A percentile compares a stretch with the other conserved stretches of the same genome.
phyloP scores from a whole-genome alignment of 2,329 filamentous ascomycete genomes.

The Malbranchea cinnamomea region DNA sequence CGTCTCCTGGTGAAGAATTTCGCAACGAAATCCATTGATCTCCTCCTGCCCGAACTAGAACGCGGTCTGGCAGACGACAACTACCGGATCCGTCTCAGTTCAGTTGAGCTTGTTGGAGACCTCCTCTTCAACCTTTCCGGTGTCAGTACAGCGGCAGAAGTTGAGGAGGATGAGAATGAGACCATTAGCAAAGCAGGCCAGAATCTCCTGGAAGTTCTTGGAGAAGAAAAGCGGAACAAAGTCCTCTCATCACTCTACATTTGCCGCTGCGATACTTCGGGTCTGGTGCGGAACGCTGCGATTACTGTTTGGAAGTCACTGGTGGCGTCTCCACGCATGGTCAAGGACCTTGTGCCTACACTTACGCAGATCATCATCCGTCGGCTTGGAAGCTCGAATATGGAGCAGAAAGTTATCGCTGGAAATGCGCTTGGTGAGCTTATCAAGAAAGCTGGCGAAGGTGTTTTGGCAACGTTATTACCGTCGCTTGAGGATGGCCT shows the following conservation, averaged over 20 bases:
- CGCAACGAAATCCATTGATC: slow-evolving; percentile 81
- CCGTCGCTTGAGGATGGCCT: slow-evolving; percentile 88
- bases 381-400: slow-evolving; percentile 83
- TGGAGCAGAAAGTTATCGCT: slow-evolving; percentile 98
- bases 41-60: slow-evolving; percentile 86
- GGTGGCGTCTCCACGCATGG: slow-evolving; percentile 76
- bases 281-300: slow-evolving; percentile 75
- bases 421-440: slow-evolving; percentile 93
- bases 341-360: slow-evolving; percentile 90
- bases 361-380: slow-evolving; percentile 90
- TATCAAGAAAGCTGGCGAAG: slow-evolving; percentile 91
- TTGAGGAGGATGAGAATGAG: slow-evolving; percentile 64
- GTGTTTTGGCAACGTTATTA: slow-evolving; percentile 71
- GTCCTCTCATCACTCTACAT: slow-evolving; percentile 95
- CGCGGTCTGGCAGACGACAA: slow-evolving; percentile 93
- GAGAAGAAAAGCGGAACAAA: slow-evolving; percentile 92
- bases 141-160: slow-evolving; percentile 63
- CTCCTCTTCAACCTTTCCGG: slow-evolving; percentile 95
- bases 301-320: slow-evolving; percentile 94
- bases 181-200: slow-evolving; percentile 71
- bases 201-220: slow-evolving; percentile 85
- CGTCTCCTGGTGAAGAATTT: slow-evolving; percentile 97
- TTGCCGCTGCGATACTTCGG: slow-evolving; percentile 91
- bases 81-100: slow-evolving; percentile 94
- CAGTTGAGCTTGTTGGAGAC: slow-evolving; percentile 92